Evolutionary conservation across 768 basidiomycete species (phyloP).

Genomic region (Leucosporidium creatinivorum): DNA sequence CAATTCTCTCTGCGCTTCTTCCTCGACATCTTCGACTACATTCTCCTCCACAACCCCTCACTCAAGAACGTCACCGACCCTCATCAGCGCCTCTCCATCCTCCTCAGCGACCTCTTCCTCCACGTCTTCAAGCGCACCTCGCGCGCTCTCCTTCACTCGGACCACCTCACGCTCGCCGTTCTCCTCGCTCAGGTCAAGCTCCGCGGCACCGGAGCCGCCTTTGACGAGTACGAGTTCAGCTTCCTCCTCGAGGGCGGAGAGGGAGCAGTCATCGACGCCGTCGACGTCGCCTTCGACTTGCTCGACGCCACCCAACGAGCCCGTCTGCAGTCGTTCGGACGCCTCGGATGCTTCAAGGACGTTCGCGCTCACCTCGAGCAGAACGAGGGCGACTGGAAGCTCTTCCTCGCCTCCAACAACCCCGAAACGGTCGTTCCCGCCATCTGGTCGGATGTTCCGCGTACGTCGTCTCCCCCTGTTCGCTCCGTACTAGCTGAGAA

Average conservation of each 20-base stretch:
- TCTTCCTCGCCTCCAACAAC: slow-evolving; percentile 58
- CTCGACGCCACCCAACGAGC: slow-evolving; percentile 61
- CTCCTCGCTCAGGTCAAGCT: slow-evolving; percentile 68
- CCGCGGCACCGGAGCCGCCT: slow-evolving; percentile 13
- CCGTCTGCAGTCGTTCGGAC: slow-evolving; percentile 64
- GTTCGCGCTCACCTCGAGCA: slow-evolving; percentile 57
- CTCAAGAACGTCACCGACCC: slow-evolving; percentile 71
- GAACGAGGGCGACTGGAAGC: slow-evolving; percentile 60
- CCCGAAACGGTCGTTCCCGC: slow-evolving; percentile 67
- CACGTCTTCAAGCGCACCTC: slow-evolving; percentile 82
- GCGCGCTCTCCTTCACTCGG: slow-evolving; percentile 77
- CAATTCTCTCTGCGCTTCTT: slow-evolving; percentile 97
- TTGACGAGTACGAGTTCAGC: slow-evolving; percentile 45
- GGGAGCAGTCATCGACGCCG: slow-evolving; percentile 40
- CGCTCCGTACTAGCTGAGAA: slow-evolving; percentile 35
- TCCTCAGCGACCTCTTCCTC: slow-evolving; percentile 82
- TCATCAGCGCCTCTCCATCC: slow-evolving; percentile 62
- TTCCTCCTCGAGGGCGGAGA: slow-evolving; percentile 87
- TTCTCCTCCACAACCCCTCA: slow-evolving; percentile 85
- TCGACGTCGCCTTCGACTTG: slow-evolving; percentile 42
- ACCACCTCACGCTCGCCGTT: slow-evolving; percentile 83
- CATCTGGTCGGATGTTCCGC: slow-evolving; percentile 63
- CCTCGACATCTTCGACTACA: slow-evolving; percentile 95
- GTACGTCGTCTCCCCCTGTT: slow-evolving; percentile 47
- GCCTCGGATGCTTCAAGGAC: slow-evolving; percentile 67